Conservation (phyloP, 352 stramenopile species). For the Phytophthora melonis region DNA sequence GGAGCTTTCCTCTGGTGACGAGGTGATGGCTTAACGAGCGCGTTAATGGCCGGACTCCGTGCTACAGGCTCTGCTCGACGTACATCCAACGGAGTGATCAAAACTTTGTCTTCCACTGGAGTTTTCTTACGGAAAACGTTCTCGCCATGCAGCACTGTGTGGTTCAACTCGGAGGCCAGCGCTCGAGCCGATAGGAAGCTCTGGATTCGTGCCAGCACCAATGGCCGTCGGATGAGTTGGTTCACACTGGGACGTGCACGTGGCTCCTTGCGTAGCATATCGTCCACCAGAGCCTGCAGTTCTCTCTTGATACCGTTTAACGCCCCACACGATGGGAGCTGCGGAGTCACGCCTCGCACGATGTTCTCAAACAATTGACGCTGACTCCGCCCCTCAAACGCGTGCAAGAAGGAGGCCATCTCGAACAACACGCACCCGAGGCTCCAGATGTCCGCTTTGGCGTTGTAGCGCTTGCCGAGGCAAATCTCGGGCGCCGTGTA, state of each 20-base stretch:
- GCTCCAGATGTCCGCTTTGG: constrained; percentile 96
- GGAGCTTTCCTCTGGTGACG: constrained; percentile 9
- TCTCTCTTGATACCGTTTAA: constrained; percentile 27
- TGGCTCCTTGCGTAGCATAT: constrained; percentile 74
- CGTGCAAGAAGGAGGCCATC: constrained; percentile 87
- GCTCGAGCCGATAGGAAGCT: constrained; percentile 65
- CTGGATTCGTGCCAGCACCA: constrained; percentile 75
- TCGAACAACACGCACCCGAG: constrained; percentile 95
- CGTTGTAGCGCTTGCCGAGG: constrained; percentile 92
- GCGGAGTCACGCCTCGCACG: constrained; percentile 36
- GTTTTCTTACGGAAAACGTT: constrained; percentile 65
- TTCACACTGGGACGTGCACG: constrained; percentile 72
- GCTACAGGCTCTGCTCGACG: constrained; percentile 18
- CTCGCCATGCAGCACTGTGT: constrained; percentile 79
- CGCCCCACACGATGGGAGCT: constrained; percentile 17
- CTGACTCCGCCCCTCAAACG: constrained; percentile 89
- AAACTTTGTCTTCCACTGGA: constrained; percentile 4
- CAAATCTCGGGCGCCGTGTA: constrained; percentile 96
- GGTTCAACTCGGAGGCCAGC: constrained; percentile 64
- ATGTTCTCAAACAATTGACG: constrained; percentile 85
- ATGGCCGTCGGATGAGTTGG: constrained; percentile 58
- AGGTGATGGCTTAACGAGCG: constrained; percentile 14
- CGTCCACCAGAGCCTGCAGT: constrained; percentile 48
- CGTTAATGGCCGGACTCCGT: background rate
- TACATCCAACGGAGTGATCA: constrained; percentile 4